Conservation (phyloP, 2,329 filamentous ascomycete species). For the Xylaria sp. region DNA sequence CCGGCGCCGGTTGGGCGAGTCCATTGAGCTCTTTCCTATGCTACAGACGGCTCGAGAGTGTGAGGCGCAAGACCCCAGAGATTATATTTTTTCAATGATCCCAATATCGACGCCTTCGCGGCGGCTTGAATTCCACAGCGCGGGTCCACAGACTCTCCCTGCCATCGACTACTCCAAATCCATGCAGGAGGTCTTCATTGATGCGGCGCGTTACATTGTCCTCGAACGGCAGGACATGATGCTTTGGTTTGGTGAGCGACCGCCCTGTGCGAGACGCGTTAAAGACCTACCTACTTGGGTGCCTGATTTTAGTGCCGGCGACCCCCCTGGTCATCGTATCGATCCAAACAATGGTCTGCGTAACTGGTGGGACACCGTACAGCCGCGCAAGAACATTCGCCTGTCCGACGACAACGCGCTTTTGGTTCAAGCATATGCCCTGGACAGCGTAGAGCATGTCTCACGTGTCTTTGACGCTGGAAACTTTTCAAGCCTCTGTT, state of each 20-base stretch:
- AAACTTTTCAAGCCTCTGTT: not conserved
- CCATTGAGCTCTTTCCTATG: slow-evolving; percentile 43
- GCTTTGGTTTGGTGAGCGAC: slow-evolving; percentile 34
- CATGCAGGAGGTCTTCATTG: slow-evolving; percentile 38
- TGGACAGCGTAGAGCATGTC: not conserved
- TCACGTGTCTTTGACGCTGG: not conserved
- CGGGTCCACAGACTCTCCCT: slow-evolving; percentile 40
- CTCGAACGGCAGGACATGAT: slow-evolving; percentile 35
- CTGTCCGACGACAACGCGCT: not conserved
- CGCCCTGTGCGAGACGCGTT: slow-evolving; percentile 35
- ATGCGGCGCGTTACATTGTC: slow-evolving; percentile 39
- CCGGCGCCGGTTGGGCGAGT: slow-evolving; percentile 33
- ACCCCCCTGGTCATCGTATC: not conserved
- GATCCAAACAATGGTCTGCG: not conserved
- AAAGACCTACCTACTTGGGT: slow-evolving; percentile 43
- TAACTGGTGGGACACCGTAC: not conserved
- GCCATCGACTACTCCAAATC: slow-evolving; percentile 41
- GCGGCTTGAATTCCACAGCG: slow-evolving; percentile 30
- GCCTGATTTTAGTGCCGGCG: slow-evolving; percentile 38
- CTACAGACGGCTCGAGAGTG: slow-evolving; percentile 41
- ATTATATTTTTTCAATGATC: slow-evolving; percentile 42
- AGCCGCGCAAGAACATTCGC: not conserved
- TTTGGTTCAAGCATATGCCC: not conserved
- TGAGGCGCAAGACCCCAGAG: slow-evolving; percentile 36
- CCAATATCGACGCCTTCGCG: slow-evolving; percentile 38